Base-by-base conservation (phyloP, 306 rosid genomes). In the Dalbergia oliveri region DNA sequence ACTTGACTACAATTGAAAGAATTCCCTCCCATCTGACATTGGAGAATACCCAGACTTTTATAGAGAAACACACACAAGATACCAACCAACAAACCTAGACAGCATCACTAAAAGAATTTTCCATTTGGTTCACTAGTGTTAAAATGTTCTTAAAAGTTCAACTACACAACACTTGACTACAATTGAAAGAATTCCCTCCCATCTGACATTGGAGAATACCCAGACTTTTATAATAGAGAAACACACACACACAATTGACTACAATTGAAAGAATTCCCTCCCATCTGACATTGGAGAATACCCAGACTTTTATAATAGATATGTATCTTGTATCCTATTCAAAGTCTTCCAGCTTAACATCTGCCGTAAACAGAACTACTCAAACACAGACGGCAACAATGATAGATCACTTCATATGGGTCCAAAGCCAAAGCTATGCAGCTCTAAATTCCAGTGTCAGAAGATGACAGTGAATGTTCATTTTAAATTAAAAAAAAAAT, bases 11-110 rank as follows among this genome's bases (percentile, higher is more conserved):
- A 15, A 13, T 8, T 49, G 18, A 18, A 45, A 60, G 21, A 34
- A 45, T 16, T 14, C 34, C 64, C 68, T 35, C 33, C 56, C 65
- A 59, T 54, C 77, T 59, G 31, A 16, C 37, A 70, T 19, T 69
- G 43, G 50, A 31, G 62, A 12, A 60, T 35, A 47, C 31, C 63
- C 50, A 31, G 54, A 19, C 11, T 21, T 37, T 51, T 12, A 4
- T 35, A 62, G 63, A 63, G 72, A 35, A 35, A 49, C 65, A 53
- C 81, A 54, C 31, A 26, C 31, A 26, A 26, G 49, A 45, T 60
- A 66, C 51, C 23, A 76, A 63, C 45, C 50, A 73, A 21, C n/a
- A 73, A 58, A 73, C 31, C 68, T 23, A 75, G 47, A 45, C 1
- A 31, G n/a, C 41, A 61, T 62, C 49, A 26, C 10, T 33, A 62